Evolutionary conservation across 805 yeast genomes (phyloP).

Genomic region (Komagataella pastoris): DNA sequence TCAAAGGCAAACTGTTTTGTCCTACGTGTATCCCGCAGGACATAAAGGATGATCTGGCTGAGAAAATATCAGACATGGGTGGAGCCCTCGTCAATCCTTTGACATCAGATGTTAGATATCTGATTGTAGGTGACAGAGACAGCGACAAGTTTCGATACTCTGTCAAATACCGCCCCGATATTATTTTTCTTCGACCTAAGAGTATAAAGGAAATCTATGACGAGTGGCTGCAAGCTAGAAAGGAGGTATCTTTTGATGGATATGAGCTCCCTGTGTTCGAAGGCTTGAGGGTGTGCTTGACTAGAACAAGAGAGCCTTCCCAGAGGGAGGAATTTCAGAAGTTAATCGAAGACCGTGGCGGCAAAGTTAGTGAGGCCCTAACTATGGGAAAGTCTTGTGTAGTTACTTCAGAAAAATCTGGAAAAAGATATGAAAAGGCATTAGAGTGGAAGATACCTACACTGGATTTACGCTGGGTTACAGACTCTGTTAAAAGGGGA

Average conservation of each 20-base stretch:
- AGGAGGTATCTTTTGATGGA: slow-evolving; percentile 10
- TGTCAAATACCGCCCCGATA: slow-evolving; percentile 38
- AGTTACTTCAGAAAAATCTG: slow-evolving; percentile 35
- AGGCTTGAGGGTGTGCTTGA: slow-evolving; percentile 29
- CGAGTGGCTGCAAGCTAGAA: slow-evolving; percentile 37
- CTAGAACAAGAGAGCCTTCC: slow-evolving; percentile 16
- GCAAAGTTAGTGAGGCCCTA: slow-evolving; percentile 35
- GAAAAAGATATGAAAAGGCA: slow-evolving; percentile 39
- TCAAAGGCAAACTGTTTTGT: slow-evolving; percentile 37
- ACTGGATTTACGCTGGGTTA: slow-evolving; percentile 37
- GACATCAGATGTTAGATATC: slow-evolving; percentile 44
- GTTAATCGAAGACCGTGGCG: slow-evolving; percentile 30
- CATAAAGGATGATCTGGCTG: slow-evolving; percentile 26
- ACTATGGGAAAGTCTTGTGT: slow-evolving; percentile 29
- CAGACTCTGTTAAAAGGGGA: slow-evolving; percentile 29
- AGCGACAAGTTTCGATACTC: slow-evolving; percentile 45
- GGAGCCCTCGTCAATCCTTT: slow-evolving; percentile 44
- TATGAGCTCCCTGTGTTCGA: slow-evolving; percentile 27
- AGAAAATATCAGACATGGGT: slow-evolving; percentile 40
- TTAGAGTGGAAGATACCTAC: slow-evolving; percentile 37
- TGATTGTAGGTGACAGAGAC: slow-evolving; percentile 44
- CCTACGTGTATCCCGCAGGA: slow-evolving; percentile 36
- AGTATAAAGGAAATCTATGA: slow-evolving; percentile 29
- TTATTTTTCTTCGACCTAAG: slow-evolving; percentile 37
- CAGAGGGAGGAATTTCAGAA: slow-evolving; percentile 19